These are phyloP conservation scores for Podochytrium sp. DNA, from an alignment of 192 early-diverging fungal genomes.

Conservation along the genomic window DNA sequence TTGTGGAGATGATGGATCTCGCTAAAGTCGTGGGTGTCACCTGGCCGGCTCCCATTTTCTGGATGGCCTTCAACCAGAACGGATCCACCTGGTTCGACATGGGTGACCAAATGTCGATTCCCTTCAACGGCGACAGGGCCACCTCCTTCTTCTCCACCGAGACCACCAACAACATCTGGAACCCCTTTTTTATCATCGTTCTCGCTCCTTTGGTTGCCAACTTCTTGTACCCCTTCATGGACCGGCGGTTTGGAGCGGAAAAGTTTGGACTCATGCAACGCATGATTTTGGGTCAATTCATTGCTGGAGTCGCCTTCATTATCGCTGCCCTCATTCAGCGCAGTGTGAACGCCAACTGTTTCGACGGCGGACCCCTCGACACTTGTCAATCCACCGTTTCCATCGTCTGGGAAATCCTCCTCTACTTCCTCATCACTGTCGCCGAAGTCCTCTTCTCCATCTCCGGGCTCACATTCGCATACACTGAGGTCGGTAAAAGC, in stretches of 20 bases:
- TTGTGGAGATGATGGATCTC: slow-evolving; percentile 40
- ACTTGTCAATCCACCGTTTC: background rate
- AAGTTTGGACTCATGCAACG: slow-evolving; percentile 52
- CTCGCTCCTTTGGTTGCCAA: slow-evolving; percentile 56
- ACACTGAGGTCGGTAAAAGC: slow-evolving; percentile 61
- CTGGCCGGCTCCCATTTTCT: slow-evolving; percentile 43
- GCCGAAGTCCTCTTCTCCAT: slow-evolving; percentile 65
- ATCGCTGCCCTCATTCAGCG: slow-evolving; percentile 36
- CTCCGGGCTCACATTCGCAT: slow-evolving; percentile 64
- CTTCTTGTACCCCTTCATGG: slow-evolving; percentile 58
- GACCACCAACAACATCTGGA: slow-evolving; percentile 33
- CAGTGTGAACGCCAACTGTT: slow-evolving; percentile 31
- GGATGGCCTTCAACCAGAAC: slow-evolving; percentile 49
- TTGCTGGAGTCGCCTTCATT: slow-evolving; percentile 51
- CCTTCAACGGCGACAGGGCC: background rate
- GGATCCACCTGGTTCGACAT: slow-evolving; percentile 33
- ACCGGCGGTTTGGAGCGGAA: slow-evolving; percentile 30
- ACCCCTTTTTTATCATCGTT: slow-evolving; percentile 55
- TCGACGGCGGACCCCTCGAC: background rate
- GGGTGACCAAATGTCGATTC: slow-evolving; percentile 35
- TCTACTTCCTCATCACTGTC: slow-evolving; percentile 58
- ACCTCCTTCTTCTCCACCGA: slow-evolving; percentile 16
- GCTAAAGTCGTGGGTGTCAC: slow-evolving; percentile 35
- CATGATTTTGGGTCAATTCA: slow-evolving; percentile 57
- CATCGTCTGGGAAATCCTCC: background rate